Evolutionary conservation across 1,284 basidiomycete species (phyloP).

Genomic region (Gastroboletus turbinatus): DNA sequence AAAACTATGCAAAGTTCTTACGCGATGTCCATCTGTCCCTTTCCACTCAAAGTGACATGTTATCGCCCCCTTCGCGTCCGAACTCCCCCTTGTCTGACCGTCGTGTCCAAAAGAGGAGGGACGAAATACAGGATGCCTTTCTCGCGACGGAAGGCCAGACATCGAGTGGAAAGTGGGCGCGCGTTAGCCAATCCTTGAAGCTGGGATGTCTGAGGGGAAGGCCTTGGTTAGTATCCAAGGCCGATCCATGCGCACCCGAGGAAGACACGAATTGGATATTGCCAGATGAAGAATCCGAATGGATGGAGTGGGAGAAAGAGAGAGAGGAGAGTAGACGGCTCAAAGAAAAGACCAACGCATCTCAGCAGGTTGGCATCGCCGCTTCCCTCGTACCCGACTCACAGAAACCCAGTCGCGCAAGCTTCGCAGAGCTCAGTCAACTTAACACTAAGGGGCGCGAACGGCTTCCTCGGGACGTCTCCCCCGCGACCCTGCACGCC

Average conservation of each 20-base stretch:
- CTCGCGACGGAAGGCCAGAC: constrained; percentile 11
- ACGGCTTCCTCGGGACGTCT: constrained; percentile 8
- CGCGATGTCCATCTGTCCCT: constrained; percentile 36
- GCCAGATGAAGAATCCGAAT: constrained; percentile 35
- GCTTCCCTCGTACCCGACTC: constrained; percentile 8
- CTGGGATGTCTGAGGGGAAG: constrained; percentile 35
- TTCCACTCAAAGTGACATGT: constrained; percentile 31
- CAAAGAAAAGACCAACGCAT: constrained; percentile 18
- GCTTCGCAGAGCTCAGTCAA: not conserved
- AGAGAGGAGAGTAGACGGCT: constrained; percentile 21
- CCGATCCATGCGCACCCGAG: constrained; percentile 2
- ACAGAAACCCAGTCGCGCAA: constrained; percentile 2
- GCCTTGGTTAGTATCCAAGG: constrained; percentile 9
- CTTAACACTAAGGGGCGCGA: not conserved
- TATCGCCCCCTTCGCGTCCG: constrained; percentile 34
- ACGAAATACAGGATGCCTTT: constrained; percentile 22
- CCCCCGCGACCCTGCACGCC: constrained; percentile 18
- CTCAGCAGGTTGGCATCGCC: constrained; percentile 10
- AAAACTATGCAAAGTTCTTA: constrained; percentile 26
- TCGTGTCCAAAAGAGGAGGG: constrained; percentile 26
- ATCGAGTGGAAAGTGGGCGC: constrained; percentile 25
- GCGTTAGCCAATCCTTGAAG: constrained; percentile 28
- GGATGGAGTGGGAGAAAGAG: constrained; percentile 35
- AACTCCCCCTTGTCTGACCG: constrained; percentile 22
- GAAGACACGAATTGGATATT: constrained; percentile 31